Evolutionary conservation across 2,329 filamentous ascomycete species (phyloP), one percentile per base, ranked within the genome.

Genomic region (Neofusicoccum sp.): DNA sequence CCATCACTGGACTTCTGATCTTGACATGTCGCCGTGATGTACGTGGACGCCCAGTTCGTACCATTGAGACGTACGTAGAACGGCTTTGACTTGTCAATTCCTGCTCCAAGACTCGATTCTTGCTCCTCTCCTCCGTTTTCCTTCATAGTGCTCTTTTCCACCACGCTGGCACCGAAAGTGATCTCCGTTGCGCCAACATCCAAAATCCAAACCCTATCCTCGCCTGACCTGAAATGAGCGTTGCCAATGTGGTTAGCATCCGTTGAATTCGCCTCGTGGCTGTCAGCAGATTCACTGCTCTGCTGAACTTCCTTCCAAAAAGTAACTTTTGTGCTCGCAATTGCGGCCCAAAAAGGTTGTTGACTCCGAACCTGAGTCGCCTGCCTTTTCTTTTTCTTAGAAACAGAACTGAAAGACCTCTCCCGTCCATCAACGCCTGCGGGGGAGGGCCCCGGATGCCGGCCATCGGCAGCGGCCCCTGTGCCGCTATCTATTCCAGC

Each of bases 271-370:
- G 89, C 87, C 69, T 88, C 88, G 33, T 84, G 86, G 54, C 87
- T 88, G 76, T 92, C 89, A 60, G 85, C 85, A 63, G 88, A 84
- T 61, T 88, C 86, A 72, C 90, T 87, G 66, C 90, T 93, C 72
- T 96, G 85, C 76, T 82, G 80, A 73, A 81, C 84, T 79, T 76
- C 93, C 78, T 96, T 95, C 71, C 96, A 88, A 77, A 96, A 91
- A 68, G 95, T 93, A 73, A 97, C 93, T 82, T 97, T 97, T 71
- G 93, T 96, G 78, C 91, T 96, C 56, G 93, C 93, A 68, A 97
- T 84, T 49, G 93, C 93, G 65, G 93, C 91, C 93, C 93, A 97
- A 65, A 97, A 85, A 51, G 93, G 93, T 77, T 97, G 93, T 71
- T 91, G 88, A 73, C 91, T 90, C 74, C 93, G 84, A 66, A 96